A percentile compares a stretch with the other conserved stretches of the same genome.
Conservation (phyloP, 2,329 filamentous ascomycete species). For the Clonostachys solani region DNA sequence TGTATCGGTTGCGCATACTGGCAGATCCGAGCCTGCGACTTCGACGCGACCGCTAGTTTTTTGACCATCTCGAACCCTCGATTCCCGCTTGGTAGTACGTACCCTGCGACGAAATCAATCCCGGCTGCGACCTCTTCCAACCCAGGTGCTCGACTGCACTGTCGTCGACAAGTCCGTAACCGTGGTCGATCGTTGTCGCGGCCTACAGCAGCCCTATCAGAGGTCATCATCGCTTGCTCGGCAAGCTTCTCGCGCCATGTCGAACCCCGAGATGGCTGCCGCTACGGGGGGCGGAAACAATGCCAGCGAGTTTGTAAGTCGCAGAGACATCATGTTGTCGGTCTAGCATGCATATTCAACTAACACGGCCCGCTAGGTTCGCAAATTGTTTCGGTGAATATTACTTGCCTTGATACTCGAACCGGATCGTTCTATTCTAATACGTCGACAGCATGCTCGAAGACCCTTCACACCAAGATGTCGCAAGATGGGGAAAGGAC, state of each 20-base stretch:
- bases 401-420: conserved; percentile 2
- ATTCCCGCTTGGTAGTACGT: no score
- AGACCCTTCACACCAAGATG: conserved; percentile 85
- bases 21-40: no score
- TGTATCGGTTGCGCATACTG: no score
- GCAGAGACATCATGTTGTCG: background rate
- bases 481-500: conserved; percentile 93
- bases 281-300: conserved; percentile 52
- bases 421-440: background rate
- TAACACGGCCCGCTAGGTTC: conserved; percentile 58
- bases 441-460: conserved; percentile 66
- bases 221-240: background rate
- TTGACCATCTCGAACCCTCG: no score
- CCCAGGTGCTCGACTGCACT: background rate
- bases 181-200: background rate
- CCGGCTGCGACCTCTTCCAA: background rate
- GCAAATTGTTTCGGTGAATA: conserved; percentile 94
- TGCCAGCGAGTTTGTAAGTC: conserved; percentile 85
- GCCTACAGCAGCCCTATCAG: background rate
- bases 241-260: background rate
- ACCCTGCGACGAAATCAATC: background rate
- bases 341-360: conserved; percentile 9
- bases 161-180: background rate
- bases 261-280: conserved; percentile 1
- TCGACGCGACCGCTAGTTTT: no score